phyloP scores from a whole-genome alignment of 179 eudicot genomes.

The Gypsophila paniculata region DNA sequence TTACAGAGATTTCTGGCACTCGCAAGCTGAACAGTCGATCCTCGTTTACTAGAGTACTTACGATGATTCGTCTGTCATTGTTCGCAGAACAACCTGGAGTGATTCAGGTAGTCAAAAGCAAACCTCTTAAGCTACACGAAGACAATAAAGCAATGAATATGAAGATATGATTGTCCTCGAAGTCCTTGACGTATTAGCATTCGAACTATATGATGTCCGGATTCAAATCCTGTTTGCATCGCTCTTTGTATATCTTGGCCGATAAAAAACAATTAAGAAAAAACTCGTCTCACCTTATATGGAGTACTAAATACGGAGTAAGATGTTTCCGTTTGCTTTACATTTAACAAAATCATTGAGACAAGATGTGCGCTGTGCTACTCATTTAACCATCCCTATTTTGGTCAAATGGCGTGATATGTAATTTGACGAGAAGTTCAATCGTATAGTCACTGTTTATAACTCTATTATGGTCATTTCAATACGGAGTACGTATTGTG shows the following conservation, averaged over 20 bases:
- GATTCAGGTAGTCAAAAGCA: slow-evolving; percentile 63
- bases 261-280: no score
- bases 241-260: background rate
- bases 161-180: background rate
- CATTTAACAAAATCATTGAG: background rate
- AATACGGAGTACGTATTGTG: no score
- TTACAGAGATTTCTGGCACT: background rate
- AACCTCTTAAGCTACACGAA: slow-evolving; percentile 53
- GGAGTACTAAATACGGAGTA: no score
- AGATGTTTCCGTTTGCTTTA: no score
- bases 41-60: background rate
- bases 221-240: background rate
- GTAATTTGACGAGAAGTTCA: background rate
- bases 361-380: background rate
- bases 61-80: background rate
- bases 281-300: no score
- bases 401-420: background rate
- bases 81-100: slow-evolving; percentile 75
- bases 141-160: slow-evolving; percentile 19
- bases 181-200: background rate
- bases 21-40: background rate
- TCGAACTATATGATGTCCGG: background rate
- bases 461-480: background rate
- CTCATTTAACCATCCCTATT: background rate
- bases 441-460: background rate